Conservation (phyloP, 2,329 filamentous ascomycete genomes). For the Fusarium kyushuense region DNA sequence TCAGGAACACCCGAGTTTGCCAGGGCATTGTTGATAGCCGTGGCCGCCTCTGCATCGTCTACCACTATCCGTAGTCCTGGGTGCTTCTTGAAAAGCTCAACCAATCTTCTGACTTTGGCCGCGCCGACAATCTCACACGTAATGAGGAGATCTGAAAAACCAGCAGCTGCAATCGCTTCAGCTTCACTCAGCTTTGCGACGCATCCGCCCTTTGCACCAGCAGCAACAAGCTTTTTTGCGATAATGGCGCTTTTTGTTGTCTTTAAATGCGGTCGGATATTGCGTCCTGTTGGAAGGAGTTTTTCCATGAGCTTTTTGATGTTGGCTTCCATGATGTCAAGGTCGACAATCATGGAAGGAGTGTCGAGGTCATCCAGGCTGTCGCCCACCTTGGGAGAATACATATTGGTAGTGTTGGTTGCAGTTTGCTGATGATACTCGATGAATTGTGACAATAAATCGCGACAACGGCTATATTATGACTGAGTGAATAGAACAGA, state of each 20-base stretch:
- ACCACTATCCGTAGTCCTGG: slow-evolving; percentile 24
- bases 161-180: slow-evolving; percentile 33
- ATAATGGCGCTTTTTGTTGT: slow-evolving; percentile 34
- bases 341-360: slow-evolving; percentile 67
- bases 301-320: slow-evolving; percentile 60
- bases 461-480: too few species aligned
- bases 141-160: slow-evolving; percentile 37
- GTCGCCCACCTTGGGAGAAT: slow-evolving; percentile 18
- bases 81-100: slow-evolving; percentile 30
- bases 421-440: background rate
- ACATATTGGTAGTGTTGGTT: slow-evolving; percentile 5
- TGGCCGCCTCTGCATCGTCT: slow-evolving; percentile 22
- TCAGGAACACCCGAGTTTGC: slow-evolving; percentile 8
- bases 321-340: slow-evolving; percentile 64
- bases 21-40: slow-evolving; percentile 24
- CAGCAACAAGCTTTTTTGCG: slow-evolving; percentile 25
- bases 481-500: background rate
- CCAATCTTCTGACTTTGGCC: slow-evolving; percentile 19
- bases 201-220: slow-evolving; percentile 35
- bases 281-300: slow-evolving; percentile 57
- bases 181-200: slow-evolving; percentile 39
- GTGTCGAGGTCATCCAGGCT: slow-evolving; percentile 58
- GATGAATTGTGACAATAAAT: background rate
- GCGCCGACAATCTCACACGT: slow-evolving; percentile 37
- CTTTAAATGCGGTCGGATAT: slow-evolving; percentile 39